Conservation (phyloP, 306 rosid genomes). For the Lathyrus oleraceus region DNA sequence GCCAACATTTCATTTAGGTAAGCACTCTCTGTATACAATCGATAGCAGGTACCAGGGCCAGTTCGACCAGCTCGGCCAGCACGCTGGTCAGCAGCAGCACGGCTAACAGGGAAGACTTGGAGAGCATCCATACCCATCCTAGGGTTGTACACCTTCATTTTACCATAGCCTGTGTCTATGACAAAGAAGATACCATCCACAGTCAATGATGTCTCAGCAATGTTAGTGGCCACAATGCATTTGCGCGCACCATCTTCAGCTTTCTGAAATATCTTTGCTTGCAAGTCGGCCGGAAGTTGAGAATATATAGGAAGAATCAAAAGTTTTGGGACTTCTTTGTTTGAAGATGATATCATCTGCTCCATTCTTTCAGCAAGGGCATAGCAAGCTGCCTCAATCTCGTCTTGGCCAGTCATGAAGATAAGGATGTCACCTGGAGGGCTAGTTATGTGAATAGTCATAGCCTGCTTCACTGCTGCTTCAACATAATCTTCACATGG, state of each 20-base stretch:
- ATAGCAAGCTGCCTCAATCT: conserved; percentile 98
- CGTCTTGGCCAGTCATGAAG: conserved; percentile 99
- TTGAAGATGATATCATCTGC: conserved; percentile 71
- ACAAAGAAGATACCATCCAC: conserved; percentile 95
- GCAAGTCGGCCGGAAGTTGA: conserved; percentile 98
- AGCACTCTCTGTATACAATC: conserved; percentile 86
- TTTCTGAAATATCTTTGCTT: conserved; percentile 90
- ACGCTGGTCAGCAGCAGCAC: conserved; percentile 99
- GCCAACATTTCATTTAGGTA: conserved; percentile 83
- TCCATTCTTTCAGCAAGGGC: conserved; percentile 92
- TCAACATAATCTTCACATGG: conserved; percentile 98
- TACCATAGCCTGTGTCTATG: conserved; percentile 94
- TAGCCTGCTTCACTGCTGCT: conserved; percentile 97
- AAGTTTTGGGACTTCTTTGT: conserved; percentile 82
- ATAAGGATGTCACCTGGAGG: conserved; percentile 97
- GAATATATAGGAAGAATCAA: conserved; percentile 95
- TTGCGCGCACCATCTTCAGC: conserved; percentile 98
- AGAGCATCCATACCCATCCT: conserved; percentile 99
- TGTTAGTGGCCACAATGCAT: conserved; percentile 96
- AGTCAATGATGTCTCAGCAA: conserved; percentile 95
- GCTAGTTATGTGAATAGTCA: conserved; percentile 96
- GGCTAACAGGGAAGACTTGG: conserved; percentile 95
- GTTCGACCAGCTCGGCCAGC: conserved; percentile 99
- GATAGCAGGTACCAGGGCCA: conserved; percentile 96
- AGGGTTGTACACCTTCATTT: conserved; percentile 98